Evolutionary conservation across 1,139 yeast genomes (phyloP).

Genomic region (Citeromyces siamensis): DNA sequence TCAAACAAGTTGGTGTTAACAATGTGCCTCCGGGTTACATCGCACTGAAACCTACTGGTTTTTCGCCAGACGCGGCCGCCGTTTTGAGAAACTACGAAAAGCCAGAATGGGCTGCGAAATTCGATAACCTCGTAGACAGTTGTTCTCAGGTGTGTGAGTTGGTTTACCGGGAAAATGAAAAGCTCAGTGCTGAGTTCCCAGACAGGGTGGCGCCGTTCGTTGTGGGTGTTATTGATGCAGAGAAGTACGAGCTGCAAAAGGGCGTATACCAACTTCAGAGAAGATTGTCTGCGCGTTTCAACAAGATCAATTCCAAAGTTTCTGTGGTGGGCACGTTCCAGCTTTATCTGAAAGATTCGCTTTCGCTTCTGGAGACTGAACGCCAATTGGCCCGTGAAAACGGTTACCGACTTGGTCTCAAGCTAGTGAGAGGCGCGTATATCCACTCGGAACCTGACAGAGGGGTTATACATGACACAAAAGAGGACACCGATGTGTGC

Average conservation of each 20-base stretch:
- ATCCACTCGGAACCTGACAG: conserved; percentile 81
- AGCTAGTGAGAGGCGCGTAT: conserved; percentile 96
- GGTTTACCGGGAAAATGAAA: conserved; percentile 42
- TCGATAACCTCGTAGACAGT: conserved; percentile 50
- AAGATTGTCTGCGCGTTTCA: conserved; percentile 63
- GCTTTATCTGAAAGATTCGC: conserved; percentile 73
- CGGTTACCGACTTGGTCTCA: conserved; percentile 71
- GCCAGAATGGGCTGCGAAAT: conserved; percentile 38
- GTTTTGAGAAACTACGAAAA: conserved; percentile 49
- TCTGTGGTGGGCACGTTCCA: conserved; percentile 89
- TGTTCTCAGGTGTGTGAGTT: conserved; percentile 46
- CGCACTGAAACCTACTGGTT: conserved; percentile 91
- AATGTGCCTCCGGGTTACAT: conserved; percentile 69
- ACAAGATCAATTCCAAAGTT: conserved; percentile 41
- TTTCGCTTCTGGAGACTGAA: conserved; percentile 50
- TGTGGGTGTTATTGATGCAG: conserved; percentile 87
- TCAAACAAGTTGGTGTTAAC: conserved; percentile 38
- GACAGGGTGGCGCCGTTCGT: conserved; percentile 69
- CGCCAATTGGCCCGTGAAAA: conserved; percentile 48
- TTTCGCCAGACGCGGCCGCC: conserved; percentile 63
- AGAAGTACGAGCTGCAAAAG: conserved; percentile 73
- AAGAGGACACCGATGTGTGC: conserved; percentile 64
- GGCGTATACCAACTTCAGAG: conserved; percentile 91
- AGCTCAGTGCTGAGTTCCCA: conserved; percentile 41
- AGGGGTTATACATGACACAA: conserved; percentile 58